Conservation (phyloP, 768 basidiomycete genomes). For the Rhodosporidiobolus sp. region DNA sequence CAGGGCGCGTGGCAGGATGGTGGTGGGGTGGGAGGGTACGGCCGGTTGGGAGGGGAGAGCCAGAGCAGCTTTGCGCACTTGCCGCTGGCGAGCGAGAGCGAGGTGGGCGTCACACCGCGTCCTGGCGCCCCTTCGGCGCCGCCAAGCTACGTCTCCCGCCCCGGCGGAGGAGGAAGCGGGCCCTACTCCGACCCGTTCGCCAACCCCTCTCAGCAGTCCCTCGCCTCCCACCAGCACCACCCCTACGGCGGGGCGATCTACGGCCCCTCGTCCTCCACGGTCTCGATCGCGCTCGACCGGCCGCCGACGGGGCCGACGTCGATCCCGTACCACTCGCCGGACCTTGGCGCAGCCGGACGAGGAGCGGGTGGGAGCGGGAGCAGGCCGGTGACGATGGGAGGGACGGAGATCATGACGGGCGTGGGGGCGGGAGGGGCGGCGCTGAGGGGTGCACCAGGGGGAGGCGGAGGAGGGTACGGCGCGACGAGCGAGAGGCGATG, state of each 20-base stretch:
- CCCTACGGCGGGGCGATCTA: background rate
- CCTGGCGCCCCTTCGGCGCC: background rate
- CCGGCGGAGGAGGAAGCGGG: no score
- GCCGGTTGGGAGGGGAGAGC: background rate
- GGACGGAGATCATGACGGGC: background rate
- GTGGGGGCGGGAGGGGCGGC: background rate
- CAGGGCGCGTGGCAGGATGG: background rate
- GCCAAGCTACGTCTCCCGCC: background rate
- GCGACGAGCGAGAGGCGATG: background rate
- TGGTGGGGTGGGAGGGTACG: background rate
- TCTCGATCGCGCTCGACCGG: background rate
- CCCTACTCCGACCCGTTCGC: background rate
- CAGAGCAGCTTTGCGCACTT: conserved; percentile 8
- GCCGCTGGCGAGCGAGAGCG: conserved; percentile 23
- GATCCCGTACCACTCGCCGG: no score
- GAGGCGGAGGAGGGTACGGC: conserved; percentile 8
- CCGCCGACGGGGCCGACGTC: no score
- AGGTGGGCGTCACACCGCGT: background rate
- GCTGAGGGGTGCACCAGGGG: background rate
- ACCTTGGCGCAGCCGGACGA: no score
- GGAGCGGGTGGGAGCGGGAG: no score
- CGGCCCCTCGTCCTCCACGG: background rate
- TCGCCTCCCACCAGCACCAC: background rate
- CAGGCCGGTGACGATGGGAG: no score
- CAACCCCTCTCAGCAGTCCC: background rate